Evolutionary conservation across 129 eudicot species (phyloP), one percentile per base, ranked within the genome.

Genomic region (Gnaphalium uliginosum): DNA sequence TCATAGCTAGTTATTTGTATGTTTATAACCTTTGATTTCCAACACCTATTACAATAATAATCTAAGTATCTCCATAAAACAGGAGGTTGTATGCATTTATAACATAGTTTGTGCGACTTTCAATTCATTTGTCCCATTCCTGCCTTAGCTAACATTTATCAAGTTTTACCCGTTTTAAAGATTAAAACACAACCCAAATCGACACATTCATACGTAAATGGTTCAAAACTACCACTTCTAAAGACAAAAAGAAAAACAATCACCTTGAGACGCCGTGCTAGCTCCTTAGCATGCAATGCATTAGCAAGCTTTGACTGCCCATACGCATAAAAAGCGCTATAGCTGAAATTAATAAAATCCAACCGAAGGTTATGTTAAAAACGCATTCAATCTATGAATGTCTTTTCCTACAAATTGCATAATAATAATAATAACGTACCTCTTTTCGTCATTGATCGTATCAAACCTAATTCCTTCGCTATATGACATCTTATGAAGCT

Each of bases 391-490:
- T 37, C 13, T 60, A 15, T 39, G 26, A 26, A 19, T 62, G 30
- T 6, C 30, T 21, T 18, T 32, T 57, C 39, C 5, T 41, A 11
- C 64, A 19, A 56, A 18, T 43, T 8, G 10, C 6, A 57, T 37
- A 66, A 53, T 76, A 13, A 29, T 32, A 29, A 27, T 43, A n/a
- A n/a, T n/a, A 58, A n/a, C 6, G 30, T 82, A 88, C 96, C 87
- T 84, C 60, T 84, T 78, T 76, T 86, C 82, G 46, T 93, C 96
- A 33, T 90, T 93, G 64, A 93, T 90, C 76, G 80, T 93, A 80
- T 93, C 96, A 66, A 93, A 93, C 39, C 79, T 81, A 50, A 93
- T 90, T 75, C 98, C 98, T 76, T 90, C 96, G 14, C 80, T 37
- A 76, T 86, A 86, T 15, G 86, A 73, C 73, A 67, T 65, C 59